A percentile compares a stretch with the other conserved stretches of the same genome.
Conservation (phyloP, 805 yeast genomes). For the Wickerhamiella dianesei region DNA sequence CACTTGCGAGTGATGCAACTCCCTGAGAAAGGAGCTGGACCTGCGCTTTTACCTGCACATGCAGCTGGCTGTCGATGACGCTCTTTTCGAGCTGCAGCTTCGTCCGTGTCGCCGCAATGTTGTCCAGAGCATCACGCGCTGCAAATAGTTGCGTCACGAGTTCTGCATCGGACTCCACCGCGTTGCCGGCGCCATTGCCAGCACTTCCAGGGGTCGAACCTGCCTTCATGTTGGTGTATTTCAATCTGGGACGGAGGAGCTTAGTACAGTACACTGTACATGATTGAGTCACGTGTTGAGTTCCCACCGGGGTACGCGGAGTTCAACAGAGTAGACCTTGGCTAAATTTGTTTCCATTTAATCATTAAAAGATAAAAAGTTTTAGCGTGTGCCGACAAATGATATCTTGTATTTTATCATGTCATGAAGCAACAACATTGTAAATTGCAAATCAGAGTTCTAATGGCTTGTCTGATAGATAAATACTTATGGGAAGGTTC, state of each 20-base stretch:
- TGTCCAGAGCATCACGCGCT: constrained; percentile 23
- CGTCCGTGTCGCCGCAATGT: constrained; percentile 24
- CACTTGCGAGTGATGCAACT: constrained; percentile 24
- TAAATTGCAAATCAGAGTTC: too few species aligned
- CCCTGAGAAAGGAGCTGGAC: constrained; percentile 39
- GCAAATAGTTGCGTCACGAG: constrained; percentile 16
- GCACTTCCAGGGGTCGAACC: background rate
- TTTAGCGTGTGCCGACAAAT: too few species aligned
- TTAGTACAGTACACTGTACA: too few species aligned
- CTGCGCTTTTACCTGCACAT: constrained; percentile 53
- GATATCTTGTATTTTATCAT: too few species aligned
- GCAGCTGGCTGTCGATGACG: constrained; percentile 60
- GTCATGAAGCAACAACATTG: too few species aligned
- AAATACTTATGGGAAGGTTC: constrained; percentile 1
- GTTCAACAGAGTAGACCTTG: too few species aligned
- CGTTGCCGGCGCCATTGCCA: background rate
- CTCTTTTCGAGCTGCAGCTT: constrained; percentile 44
- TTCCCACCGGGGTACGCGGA: background rate
- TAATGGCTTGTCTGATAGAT: background rate
- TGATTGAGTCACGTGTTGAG: background rate
- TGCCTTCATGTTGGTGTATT: background rate
- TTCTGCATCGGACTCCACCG: constrained; percentile 4
- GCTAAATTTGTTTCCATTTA: too few species aligned
- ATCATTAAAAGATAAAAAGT: too few species aligned
- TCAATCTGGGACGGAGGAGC: background rate